Base-by-base conservation (phyloP, 176 grass and related monocot genomes). In the Oropetium thomaeum region DNA sequence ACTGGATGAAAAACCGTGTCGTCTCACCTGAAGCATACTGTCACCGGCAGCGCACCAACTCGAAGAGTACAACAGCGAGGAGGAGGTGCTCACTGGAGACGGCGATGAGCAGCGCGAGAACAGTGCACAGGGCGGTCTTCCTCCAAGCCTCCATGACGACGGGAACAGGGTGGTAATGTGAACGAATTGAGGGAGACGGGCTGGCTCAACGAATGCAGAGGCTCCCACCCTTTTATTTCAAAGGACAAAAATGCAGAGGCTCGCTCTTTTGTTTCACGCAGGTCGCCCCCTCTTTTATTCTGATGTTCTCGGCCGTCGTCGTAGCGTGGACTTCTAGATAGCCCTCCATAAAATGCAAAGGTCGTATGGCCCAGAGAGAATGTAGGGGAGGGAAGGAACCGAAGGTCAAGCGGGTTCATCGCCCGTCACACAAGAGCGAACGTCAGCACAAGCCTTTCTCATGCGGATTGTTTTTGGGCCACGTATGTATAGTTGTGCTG, bases 101-200 rank as follows among this genome's bases (percentile, higher is more conserved):
- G 10, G 55, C 57, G 65, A 86, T 8, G 78, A 86, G 65, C 45
- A 86, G 45, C 65, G 65, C 64, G 0, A 79, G 28, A 14, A 40
- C 37, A 3, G 22, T 43, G 45, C 65, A 64, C 72, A 71, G 0
- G 13, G 48, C 47, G 29, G 22, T 55, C 79, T 38, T 77, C 69
- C 59, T 79, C 63, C 77, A 19, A 47, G n/a, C 65, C 28, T 81
- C 71, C 84, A 81, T 81, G 55, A 44, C 8, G 7, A 38, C 1
- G 35, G 68, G 52, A 79, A 20, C 23, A 43, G 58, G 4, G 20
- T 23, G 8, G 35, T 16, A 49, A 40, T 9, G 65, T 20, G 22
- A n/a, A 67, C 7, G 28, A 52, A 33, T 27, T 52, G 23, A 33
- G 29, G 51, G 11, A 35, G 80, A 59, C 0, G 5, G 62, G 52